Conservation (phyloP, 371 early-diverging fungal species). For the Gilbertella persicaria region DNA sequence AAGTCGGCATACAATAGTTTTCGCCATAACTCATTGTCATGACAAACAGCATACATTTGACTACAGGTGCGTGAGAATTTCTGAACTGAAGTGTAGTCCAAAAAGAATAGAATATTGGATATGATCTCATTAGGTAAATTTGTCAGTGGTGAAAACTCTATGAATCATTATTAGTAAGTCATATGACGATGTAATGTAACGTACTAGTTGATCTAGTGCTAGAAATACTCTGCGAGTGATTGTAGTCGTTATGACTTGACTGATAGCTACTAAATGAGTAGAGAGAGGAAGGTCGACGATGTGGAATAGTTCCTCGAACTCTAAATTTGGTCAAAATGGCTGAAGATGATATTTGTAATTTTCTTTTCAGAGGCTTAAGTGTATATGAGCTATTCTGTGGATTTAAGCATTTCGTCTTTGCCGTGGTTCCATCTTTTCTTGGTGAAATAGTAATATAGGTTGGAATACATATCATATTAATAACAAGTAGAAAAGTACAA, state of each 20-base stretch:
- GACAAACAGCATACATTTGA: constrained; percentile 22
- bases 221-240: too few species aligned
- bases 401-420: constrained; percentile 25
- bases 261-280: neutral
- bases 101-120: constrained; percentile 19
- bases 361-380: constrained; percentile 18
- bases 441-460: constrained; percentile 27
- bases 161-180: neutral
- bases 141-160: neutral
- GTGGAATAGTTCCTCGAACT: neutral
- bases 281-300: constrained; percentile 14
- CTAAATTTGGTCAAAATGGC: constrained; percentile 22
- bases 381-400: constrained; percentile 6
- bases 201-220: constrained; percentile 8
- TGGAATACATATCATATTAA: neutral
- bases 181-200: neutral
- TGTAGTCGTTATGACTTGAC: too few species aligned
- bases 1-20: constrained; percentile 26
- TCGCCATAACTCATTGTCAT: constrained; percentile 32
- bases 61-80: constrained; percentile 27
- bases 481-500: too few species aligned
- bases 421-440: constrained; percentile 25
- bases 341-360: constrained; percentile 16
- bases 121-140: constrained; percentile 33
- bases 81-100: constrained; percentile 28